Conservation (phyloP, 1,139 yeast species). For the Geotrichum australiense region DNA sequence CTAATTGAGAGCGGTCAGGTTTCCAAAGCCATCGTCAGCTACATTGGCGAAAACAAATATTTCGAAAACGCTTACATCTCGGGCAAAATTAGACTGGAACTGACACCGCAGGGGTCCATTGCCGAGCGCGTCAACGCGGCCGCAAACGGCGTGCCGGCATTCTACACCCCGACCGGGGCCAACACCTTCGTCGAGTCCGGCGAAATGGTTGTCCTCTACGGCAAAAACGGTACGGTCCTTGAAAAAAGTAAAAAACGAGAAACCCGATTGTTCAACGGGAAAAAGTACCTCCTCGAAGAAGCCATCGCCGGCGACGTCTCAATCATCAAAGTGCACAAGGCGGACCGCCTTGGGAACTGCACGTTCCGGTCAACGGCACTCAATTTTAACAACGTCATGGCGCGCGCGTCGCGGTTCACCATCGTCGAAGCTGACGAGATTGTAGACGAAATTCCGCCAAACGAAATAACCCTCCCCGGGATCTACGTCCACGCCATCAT, state of each 20-base stretch:
- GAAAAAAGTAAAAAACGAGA: constrained; percentile 37
- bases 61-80: constrained; percentile 39
- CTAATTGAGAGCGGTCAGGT: constrained; percentile 41
- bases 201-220: constrained; percentile 40
- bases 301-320: constrained; percentile 41
- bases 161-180: constrained; percentile 45
- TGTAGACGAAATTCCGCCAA: constrained; percentile 37
- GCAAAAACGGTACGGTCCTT: constrained; percentile 34
- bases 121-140: constrained; percentile 46
- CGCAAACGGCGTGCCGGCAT: constrained; percentile 46
- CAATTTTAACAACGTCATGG: constrained; percentile 40
- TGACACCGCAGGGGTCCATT: constrained; percentile 48
- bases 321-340: constrained; percentile 38
- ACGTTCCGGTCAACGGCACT: constrained; percentile 41
- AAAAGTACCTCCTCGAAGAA: constrained; percentile 37
- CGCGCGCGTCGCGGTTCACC: constrained; percentile 37
- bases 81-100: constrained; percentile 42
- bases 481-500: constrained; percentile 37
- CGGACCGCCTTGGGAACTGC: constrained; percentile 40
- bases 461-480: constrained; percentile 40
- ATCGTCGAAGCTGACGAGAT: constrained; percentile 43
- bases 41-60: constrained; percentile 42
- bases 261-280: constrained; percentile 35
- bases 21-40: constrained; percentile 41
- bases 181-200: constrained; percentile 47